A percentile compares a stretch with the other conserved stretches of the same genome.
Conservation (phyloP, 2,329 filamentous ascomycete species). For the Verticillium klebahnii region DNA sequence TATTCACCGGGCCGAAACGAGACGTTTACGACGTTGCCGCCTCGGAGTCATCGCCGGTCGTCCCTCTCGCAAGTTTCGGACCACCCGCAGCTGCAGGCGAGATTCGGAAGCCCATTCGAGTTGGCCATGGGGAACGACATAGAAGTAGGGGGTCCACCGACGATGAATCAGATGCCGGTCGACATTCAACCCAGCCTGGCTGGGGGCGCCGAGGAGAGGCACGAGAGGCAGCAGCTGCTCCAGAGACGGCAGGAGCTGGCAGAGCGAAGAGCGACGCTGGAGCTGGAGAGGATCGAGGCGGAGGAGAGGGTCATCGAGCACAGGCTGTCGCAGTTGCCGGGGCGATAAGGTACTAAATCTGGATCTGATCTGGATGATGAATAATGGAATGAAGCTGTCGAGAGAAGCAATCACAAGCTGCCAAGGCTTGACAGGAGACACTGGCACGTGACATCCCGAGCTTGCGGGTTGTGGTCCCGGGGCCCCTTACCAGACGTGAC, state of each 20-base stretch:
- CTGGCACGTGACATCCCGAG: background rate
- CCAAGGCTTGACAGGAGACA: background rate
- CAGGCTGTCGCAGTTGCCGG: conserved; percentile 1
- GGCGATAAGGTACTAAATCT: no score
- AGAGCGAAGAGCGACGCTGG: background rate
- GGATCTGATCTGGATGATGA: background rate
- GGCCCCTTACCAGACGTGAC: background rate
- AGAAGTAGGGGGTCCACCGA: background rate
- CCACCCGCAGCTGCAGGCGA: background rate
- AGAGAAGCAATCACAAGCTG: background rate
- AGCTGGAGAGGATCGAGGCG: background rate
- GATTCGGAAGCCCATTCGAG: background rate
- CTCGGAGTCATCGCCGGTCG: background rate
- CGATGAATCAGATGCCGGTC: background rate
- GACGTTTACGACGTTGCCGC: background rate
- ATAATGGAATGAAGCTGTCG: background rate
- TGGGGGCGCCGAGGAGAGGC: background rate
- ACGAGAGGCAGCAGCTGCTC: conserved; percentile 1
- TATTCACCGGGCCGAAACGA: background rate
- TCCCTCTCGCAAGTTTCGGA: background rate
- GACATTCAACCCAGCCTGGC: background rate
- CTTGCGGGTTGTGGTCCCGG: background rate
- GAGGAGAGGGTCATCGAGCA: background rate
- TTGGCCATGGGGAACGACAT: background rate
- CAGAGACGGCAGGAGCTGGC: background rate